Base-by-base conservation (phyloP, 2,329 filamentous ascomycete species). In the Cytospora chrysosperma region DNA sequence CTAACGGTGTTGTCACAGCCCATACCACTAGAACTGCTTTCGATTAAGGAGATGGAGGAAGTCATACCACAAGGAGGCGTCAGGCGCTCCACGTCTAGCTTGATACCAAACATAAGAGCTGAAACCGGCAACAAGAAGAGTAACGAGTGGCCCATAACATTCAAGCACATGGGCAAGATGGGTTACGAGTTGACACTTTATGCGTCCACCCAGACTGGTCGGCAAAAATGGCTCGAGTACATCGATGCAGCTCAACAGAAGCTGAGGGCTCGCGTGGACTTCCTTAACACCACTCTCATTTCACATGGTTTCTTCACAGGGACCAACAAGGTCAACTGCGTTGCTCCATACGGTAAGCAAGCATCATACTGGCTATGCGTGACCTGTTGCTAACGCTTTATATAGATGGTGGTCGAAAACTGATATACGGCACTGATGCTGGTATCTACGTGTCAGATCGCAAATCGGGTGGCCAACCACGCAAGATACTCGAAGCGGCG, bases 31-130 rank as follows among this genome's bases (percentile, higher is more conserved):
- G 95, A 99, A 74, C 82, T 99, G 8, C 83, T 99, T 19, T 88
- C 95, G 27, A 98, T 99, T 69, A 89, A 90, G 59, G 94, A 98
- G 74, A 98, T 99, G 94, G 94, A 98, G 59, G 93, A 97, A 74
- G 88, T 98, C 32, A 91, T 97, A 50, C 93, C 93, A 3, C 88
- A 86, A 67, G 77, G 88, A 56, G 93, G 93, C 27, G 82, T 92
- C 37, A 98, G 97, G 78, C 85, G 95, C 58, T 89, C 93, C 17
- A 96, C 94, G 1, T 95, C 93, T 3, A 94, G 92, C 74, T 81
- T 98, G 71, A 86, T 96, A 52, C 81, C 84, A 40, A 78, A 81
- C 58, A 78, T 84, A 52, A 76, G 82, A 55, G 76, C 77, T 62
- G 79, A 75, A 2, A 81, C 83, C 53, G 85, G 89, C 68, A 87